Evolutionary conservation across 1,139 yeast genomes (phyloP).

Genomic region (Lodderomyces parapsilosis): DNA sequence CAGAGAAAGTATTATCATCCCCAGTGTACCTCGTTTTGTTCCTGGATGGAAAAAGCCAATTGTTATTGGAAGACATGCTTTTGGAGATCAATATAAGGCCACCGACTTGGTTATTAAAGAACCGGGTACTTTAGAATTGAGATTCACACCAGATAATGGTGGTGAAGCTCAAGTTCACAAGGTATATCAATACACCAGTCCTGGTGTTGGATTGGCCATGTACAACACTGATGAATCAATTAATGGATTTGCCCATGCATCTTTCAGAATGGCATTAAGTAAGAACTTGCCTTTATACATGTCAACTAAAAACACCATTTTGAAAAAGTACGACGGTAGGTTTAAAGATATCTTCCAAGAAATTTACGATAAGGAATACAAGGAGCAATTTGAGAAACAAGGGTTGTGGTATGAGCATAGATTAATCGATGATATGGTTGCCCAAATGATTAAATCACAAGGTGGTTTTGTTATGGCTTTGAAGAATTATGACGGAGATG

Average conservation of each 20-base stretch:
- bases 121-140: slow-evolving; percentile 67
- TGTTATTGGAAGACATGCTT: slow-evolving; percentile 83
- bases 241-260: slow-evolving; percentile 72
- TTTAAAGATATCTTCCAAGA: slow-evolving; percentile 78
- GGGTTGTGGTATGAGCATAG: slow-evolving; percentile 84
- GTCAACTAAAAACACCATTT: slow-evolving; percentile 77
- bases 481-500: slow-evolving; percentile 87
- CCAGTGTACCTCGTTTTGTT: slow-evolving; percentile 71
- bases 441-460: slow-evolving; percentile 81
- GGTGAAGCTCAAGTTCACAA: slow-evolving; percentile 46
- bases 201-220: slow-evolving; percentile 81
- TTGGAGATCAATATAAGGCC: slow-evolving; percentile 83
- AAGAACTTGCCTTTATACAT: slow-evolving; percentile 66
- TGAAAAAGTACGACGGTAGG: slow-evolving; percentile 79
- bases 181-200: slow-evolving; percentile 60
- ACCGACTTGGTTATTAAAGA: slow-evolving; percentile 69
- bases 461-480: slow-evolving; percentile 84
- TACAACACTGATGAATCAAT: slow-evolving; percentile 83
- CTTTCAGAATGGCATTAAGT: slow-evolving; percentile 70
- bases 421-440: slow-evolving; percentile 85
- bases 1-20: slow-evolving; percentile 79
- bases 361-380: slow-evolving; percentile 59
- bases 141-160: slow-evolving; percentile 65
- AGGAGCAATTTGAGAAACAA: slow-evolving; percentile 53
- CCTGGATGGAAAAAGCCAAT: slow-evolving; percentile 83